These are phyloP conservation scores for Rhexocercosporidium sp. DNA, from an alignment of 2,329 filamentous ascomycete genomes.

Conservation along the genomic window DNA sequence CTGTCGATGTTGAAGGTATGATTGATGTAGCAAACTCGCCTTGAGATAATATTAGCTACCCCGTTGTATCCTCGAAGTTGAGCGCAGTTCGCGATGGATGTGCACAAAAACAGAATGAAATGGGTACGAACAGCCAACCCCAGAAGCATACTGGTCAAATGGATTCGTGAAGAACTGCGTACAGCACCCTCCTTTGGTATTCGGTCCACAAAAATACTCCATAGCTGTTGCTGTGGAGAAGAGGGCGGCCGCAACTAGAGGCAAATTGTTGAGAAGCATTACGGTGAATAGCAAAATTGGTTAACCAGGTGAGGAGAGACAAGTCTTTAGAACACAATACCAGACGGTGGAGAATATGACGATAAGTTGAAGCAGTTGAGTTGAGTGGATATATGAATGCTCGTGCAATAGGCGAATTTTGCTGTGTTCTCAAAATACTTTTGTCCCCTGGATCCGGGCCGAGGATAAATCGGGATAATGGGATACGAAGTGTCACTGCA, in stretches of 20 bases:
- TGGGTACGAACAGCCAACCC: constrained; percentile 4
- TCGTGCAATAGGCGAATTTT: neutral
- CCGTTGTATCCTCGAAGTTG: neutral
- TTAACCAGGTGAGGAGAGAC: too few species aligned
- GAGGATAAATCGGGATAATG: constrained; percentile 7
- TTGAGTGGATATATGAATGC: too few species aligned
- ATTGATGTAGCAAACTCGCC: constrained; percentile 9
- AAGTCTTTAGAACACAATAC: too few species aligned
- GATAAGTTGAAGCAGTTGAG: too few species aligned
- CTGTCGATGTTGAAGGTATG: neutral
- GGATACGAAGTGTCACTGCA: neutral
- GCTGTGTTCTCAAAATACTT: neutral
- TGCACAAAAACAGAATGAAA: neutral
- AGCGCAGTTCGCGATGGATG: neutral
- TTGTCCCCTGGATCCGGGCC: neutral
- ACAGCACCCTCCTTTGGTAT: constrained; percentile 15
- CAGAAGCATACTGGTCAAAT: constrained; percentile 18
- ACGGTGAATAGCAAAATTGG: neutral
- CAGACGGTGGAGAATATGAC: too few species aligned
- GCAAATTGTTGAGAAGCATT: neutral
- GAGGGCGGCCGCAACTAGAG: neutral
- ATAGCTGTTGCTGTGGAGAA: neutral
- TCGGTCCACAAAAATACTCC: constrained; percentile 10
- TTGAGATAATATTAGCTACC: neutral
- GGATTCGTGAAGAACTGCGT: constrained; percentile 12